Percentiles rank a stretch among this genome's conserved stretches.
phyloP scores from a whole-genome alignment of 2,329 filamentous ascomycete species.

The Colletotrichum truncatum region DNA sequence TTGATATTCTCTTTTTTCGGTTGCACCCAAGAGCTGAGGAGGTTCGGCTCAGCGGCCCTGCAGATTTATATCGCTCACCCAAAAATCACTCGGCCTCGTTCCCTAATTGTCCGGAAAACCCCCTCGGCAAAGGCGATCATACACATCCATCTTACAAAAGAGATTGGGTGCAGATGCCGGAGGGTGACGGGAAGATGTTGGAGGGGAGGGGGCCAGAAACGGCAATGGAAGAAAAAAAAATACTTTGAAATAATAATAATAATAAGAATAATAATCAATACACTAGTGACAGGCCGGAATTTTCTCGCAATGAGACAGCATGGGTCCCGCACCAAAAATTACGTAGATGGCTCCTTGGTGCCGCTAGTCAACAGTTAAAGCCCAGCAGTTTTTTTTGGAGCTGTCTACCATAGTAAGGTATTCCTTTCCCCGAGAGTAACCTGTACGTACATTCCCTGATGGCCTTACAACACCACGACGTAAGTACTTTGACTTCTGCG shows the following conservation, averaged over 20 bases:
- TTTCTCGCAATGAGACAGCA: slow-evolving; percentile 12
- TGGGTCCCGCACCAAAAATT: slow-evolving; percentile 12
- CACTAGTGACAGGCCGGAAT: not conserved
- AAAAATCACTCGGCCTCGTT: not conserved
- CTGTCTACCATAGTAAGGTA: no score
- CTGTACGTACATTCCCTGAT: not conserved
- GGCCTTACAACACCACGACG: not conserved
- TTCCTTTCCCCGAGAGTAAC: not conserved
- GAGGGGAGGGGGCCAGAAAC: not conserved
- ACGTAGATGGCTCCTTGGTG: slow-evolving; percentile 14
- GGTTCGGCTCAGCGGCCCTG: slow-evolving; percentile 22
- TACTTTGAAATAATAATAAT: no score
- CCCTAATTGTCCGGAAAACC: not conserved
- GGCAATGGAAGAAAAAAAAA: not conserved
- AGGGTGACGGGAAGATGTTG: not conserved
- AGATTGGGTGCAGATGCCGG: not conserved
- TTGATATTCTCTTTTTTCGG: not conserved
- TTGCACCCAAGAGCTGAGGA: not conserved
- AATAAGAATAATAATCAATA: not conserved
- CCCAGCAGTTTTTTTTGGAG: no score
- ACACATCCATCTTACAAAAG: not conserved
- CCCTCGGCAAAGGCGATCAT: not conserved
- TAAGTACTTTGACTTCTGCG: not conserved
- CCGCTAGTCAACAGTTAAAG: no score
- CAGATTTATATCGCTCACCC: slow-evolving; percentile 23